Evolutionary conservation across 805 yeast genomes (phyloP).

Genomic region (Starmerella khaoyaiensis): DNA sequence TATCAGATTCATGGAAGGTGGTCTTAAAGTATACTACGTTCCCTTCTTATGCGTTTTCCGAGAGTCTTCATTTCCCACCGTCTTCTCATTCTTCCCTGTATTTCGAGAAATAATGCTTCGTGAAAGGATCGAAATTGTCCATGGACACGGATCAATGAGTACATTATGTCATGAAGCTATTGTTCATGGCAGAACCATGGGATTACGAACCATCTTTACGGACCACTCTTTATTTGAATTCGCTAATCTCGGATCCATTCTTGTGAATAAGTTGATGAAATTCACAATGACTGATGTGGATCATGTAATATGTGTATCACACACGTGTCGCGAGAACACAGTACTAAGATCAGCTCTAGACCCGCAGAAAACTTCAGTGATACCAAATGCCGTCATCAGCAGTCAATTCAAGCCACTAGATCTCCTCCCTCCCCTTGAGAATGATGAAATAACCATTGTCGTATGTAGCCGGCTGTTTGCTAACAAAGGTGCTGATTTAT

Average conservation of each 20-base stretch:
- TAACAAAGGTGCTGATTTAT: conserved; percentile 89
- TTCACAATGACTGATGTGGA: conserved; percentile 79
- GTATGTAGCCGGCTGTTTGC: conserved; percentile 84
- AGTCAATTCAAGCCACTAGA: conserved; percentile 46
- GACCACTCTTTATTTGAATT: conserved; percentile 95
- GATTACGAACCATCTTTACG: conserved; percentile 78
- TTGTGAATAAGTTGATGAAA: conserved; percentile 75
- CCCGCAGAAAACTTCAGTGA: conserved; percentile 69
- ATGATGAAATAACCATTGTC: conserved; percentile 53
- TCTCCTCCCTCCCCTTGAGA: conserved; percentile 11
- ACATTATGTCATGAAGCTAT: conserved; percentile 81
- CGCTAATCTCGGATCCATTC: conserved; percentile 66
- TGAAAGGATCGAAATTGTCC: conserved; percentile 78
- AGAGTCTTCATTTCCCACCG: conserved; percentile 77
- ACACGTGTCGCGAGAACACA: conserved; percentile 92
- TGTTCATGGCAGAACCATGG: conserved; percentile 88
- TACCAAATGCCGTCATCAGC: conserved; percentile 93
- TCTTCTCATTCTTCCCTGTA: conserved; percentile 76
- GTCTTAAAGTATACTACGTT: conserved; percentile 81
- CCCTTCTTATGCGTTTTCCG: conserved; percentile 74
- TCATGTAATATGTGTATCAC: conserved; percentile 90
- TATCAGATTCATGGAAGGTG: conserved; percentile 70
- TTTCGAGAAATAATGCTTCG: conserved; percentile 73
- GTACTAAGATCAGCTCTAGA: conserved; percentile 74
- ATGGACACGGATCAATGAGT: conserved; percentile 88